These are phyloP conservation scores for Backusella westeae DNA, from an alignment of 192 early-diverging fungal species.

Conservation along the genomic window DNA sequence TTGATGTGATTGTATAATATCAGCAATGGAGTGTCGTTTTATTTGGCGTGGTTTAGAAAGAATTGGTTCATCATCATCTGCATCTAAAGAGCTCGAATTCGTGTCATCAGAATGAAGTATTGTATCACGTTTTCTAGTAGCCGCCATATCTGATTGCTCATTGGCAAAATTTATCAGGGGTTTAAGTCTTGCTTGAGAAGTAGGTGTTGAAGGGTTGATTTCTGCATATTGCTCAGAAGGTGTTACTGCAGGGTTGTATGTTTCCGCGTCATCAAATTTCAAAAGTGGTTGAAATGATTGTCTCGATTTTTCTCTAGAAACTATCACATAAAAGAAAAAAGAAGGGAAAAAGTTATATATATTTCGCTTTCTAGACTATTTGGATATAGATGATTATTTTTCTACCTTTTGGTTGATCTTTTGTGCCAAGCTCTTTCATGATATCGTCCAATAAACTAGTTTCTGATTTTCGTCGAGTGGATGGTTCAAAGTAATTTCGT, in stretches of 20 bases:
- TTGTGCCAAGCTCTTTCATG: slow-evolving; percentile 13
- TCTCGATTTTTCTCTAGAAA: not conserved
- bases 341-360: no score
- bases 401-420: not conserved
- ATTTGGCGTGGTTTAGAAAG: not conserved
- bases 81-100: not conserved
- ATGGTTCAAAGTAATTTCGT: not conserved
- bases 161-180: slow-evolving; percentile 14
- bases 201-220: not conserved
- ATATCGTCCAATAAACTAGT: slow-evolving; percentile 21
- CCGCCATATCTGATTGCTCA: not conserved
- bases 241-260: slow-evolving; percentile 4
- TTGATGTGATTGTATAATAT: not conserved
- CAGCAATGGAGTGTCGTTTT: not conserved
- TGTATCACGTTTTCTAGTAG: not conserved
- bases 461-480: not conserved
- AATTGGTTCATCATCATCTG: slow-evolving; percentile 8
- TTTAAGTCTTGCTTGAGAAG: not conserved
- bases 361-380: not conserved
- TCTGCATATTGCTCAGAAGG: slow-evolving; percentile 12
- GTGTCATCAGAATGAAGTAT: slow-evolving; percentile 5
- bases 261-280: not conserved
- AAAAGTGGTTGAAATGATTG: not conserved
- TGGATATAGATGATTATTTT: not conserved
- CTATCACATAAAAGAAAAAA: not conserved